A percentile compares a stretch with the other conserved stretches of the same genome.
phyloP scores from a whole-genome alignment of 306 rosid species.

The Quercus berberidifolia region DNA sequence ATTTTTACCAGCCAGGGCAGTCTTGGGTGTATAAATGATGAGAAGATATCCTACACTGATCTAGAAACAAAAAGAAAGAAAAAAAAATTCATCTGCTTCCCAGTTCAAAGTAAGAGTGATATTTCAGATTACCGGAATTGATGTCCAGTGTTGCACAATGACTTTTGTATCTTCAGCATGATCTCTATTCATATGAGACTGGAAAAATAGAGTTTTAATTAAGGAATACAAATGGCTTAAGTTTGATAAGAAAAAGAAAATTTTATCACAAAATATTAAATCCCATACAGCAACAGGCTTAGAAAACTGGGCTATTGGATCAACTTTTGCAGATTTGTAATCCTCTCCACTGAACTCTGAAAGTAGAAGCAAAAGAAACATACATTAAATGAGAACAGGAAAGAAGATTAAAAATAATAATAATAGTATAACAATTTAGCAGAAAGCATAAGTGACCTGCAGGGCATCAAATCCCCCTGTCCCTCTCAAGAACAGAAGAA shows the following conservation, averaged over 20 bases:
- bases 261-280: slow-evolving; percentile 6
- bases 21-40: not conserved
- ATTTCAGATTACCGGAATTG: slow-evolving; percentile 59
- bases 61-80: slow-evolving; percentile 13
- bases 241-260: slow-evolving; percentile 14
- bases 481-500: not conserved
- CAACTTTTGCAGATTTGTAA: slow-evolving; percentile 76
- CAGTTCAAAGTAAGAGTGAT: slow-evolving; percentile 4
- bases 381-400: not conserved
- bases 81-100: slow-evolving; percentile 6
- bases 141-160: slow-evolving; percentile 82
- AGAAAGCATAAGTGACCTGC: not conserved
- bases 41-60: slow-evolving; percentile 1
- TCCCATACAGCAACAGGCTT: slow-evolving; percentile 82
- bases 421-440: slow-evolving; percentile 4
- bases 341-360: slow-evolving; percentile 67
- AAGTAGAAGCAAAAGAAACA: not conserved
- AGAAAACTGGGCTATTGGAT: slow-evolving; percentile 88
- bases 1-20: not conserved
- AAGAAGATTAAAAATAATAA: not conserved
- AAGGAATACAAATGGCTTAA: slow-evolving; percentile 1
- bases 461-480: not conserved
- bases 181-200: slow-evolving; percentile 98
- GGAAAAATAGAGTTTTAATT: slow-evolving; percentile 18
- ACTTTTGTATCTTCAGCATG: slow-evolving; percentile 87